Evolutionary conservation across 2,329 filamentous ascomycete species (phyloP), one percentile per base, ranked within the genome.

Genomic region (Ceratocystiopsis brevicomis): DNA sequence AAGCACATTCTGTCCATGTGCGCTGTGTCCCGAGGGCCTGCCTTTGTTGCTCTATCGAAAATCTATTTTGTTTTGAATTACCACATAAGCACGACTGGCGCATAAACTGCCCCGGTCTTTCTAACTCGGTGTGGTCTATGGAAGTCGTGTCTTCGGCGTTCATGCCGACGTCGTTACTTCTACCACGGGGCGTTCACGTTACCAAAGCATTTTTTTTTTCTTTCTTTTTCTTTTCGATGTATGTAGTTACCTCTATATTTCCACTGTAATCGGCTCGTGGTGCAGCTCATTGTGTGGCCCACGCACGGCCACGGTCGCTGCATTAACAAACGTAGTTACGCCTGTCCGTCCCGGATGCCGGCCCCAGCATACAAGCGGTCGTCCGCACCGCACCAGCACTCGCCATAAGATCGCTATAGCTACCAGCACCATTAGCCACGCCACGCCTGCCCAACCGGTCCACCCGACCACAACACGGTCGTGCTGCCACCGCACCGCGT

Each of bases 401-500:
- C 21, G 6, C 16, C 2, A 32, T 1, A 44, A 3, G 18, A 15
- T 4, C 3, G 5, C 32, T 43, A 45, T 42, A 2, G 17, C 16
- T 14, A 53, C 48, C 15, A 50, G 21, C 9, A 48, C 21, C 1
- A 39, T 47, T 50, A 54, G 50, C 45, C 46, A 47, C n/a, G 11
- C 44, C 14, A 53, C 37, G 11, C 36, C 32, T 4, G 4, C n/a
- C 53, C 49, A 52, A 1, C 52, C 48, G 4, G 45, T 39, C 50
- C 51, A 53, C 1, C 52, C 52, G 3, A 41, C 45, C 43, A 47
- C 39, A 2, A 53, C 43, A 14, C 45, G 39, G n/a, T 54, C 51
- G 33, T 53, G 44, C 9, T 21, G 16, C 42, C 47, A 40, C 38
- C 46, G 49, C 32, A 50, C 47, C 2, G 38, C 15, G 39, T 54